Evolutionary conservation across 805 yeast species (phyloP).

Genomic region (Brettanomyces sp.): DNA sequence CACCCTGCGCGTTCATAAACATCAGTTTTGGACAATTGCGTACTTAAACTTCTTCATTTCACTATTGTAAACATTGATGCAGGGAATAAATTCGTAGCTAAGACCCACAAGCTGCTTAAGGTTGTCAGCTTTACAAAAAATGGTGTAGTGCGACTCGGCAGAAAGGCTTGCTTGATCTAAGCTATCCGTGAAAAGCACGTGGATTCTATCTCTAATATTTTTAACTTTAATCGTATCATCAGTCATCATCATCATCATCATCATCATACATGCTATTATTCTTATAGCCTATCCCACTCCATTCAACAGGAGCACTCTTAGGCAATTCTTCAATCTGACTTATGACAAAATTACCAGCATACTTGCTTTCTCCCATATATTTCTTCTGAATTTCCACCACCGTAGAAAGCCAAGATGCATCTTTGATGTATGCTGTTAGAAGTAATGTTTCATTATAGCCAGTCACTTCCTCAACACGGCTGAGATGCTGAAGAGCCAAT

Average conservation of each 20-base stretch:
- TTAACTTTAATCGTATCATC: constrained; percentile 5
- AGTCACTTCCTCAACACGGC: constrained; percentile 49
- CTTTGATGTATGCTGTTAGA: constrained; percentile 48
- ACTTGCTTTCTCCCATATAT: constrained; percentile 22
- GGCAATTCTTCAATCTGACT: constrained; percentile 55
- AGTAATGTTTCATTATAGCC: constrained; percentile 35
- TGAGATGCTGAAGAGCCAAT: constrained; percentile 68
- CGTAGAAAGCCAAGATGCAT: constrained; percentile 17
- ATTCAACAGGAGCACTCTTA: constrained; percentile 55
- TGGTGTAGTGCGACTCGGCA: constrained; percentile 11
- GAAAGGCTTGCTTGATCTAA: constrained; percentile 29
- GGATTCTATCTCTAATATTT: constrained; percentile 22
- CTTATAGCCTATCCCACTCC: constrained; percentile 58
- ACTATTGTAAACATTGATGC: constrained; percentile 1
- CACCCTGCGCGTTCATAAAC: neutral
- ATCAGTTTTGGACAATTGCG: neutral
- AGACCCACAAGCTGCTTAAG: neutral
- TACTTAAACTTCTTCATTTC: neutral
- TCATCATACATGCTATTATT: constrained; percentile 30
- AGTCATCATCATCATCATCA: constrained; percentile 18
- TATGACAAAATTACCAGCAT: constrained; percentile 31
- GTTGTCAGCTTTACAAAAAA: constrained; percentile 12
- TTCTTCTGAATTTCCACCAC: constrained; percentile 36
- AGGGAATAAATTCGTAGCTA: constrained; percentile 5
- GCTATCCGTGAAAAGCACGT: constrained; percentile 34